These are phyloP conservation scores for Asterophora parasitica DNA, from an alignment of 768 basidiomycete species.

Conservation along the genomic window DNA sequence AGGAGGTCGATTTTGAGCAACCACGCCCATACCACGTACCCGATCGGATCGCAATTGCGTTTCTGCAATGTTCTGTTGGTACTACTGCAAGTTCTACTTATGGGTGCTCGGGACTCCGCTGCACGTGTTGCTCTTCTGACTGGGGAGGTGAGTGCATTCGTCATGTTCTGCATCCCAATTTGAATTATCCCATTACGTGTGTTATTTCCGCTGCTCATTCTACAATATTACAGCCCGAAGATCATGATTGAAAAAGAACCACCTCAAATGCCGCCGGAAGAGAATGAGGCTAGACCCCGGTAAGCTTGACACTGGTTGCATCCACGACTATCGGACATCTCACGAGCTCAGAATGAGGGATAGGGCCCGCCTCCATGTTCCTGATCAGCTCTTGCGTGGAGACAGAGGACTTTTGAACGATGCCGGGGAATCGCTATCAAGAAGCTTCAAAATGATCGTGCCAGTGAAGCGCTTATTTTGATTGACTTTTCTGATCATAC, in stretches of 20 bases:
- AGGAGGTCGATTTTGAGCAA: background rate
- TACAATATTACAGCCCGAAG: background rate
- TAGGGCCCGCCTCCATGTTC: slow-evolving; percentile 8
- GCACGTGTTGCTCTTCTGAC: background rate
- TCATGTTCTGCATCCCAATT: background rate
- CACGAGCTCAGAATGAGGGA: background rate
- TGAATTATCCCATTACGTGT: background rate
- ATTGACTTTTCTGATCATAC: slow-evolving; percentile 12
- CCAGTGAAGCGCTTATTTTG: slow-evolving; percentile 9
- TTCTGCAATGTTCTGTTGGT: too few species aligned
- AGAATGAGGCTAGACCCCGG: background rate
- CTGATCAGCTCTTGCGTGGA: slow-evolving; percentile 14
- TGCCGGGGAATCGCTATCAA: background rate
- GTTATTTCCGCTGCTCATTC: background rate
- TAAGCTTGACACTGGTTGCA: background rate
- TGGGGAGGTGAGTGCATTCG: background rate
- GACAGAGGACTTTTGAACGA: slow-evolving; percentile 2
- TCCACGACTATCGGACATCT: slow-evolving; percentile 7
- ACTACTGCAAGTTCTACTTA: too few species aligned
- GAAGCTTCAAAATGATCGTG: slow-evolving; percentile 18
- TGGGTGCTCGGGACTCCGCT: background rate
- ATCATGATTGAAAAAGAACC: background rate
- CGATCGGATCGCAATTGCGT: slow-evolving; percentile 9
- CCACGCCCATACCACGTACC: background rate
- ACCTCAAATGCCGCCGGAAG: slow-evolving; percentile 1